Base-by-base conservation (phyloP, 225 moss, liverwort and hornwort genomes). In the Thuidium tamariscinum region DNA sequence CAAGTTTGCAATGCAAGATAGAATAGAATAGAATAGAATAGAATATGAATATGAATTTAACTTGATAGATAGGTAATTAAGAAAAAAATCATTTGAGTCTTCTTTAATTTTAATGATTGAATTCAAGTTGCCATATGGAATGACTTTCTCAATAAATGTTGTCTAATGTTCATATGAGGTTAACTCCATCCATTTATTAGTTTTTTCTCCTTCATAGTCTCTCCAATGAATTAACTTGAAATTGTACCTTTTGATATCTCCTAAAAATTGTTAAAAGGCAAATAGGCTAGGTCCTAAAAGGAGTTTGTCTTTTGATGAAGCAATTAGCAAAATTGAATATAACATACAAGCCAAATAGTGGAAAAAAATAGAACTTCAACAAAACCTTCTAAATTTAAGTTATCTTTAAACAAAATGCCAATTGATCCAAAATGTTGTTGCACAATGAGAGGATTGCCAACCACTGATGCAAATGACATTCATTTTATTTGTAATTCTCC, bases 311-410 rank as follows among this genome's bases (percentile, higher is more conserved):
- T 72, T 19, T 2, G 1, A 29, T 48, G 3, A 73, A 48, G 10
- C 3, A 73, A 30, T 18, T 30, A 29, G 19, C 1, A 2, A 30
- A 48, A 48, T 73, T 30, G 3, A 27, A 29, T 48, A 30, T 48
- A 30, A 4, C 4, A 73, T 30, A 30, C 0, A 44, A 27, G 9
- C 10, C 0, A 0, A 44, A 44, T 0, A 29, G 2, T 44, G 1
- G n/a, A n/a, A 16, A 44, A 9, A n/a, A n/a, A n/a, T n/a, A n/a
- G n/a, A n/a, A n/a, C n/a, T n/a, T n/a, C n/a, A n/a, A n/a, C n/a
- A n/a, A n/a, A n/a, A n/a, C n/a, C n/a, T n/a, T n/a, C n/a, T n/a
- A n/a, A n/a, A n/a, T n/a, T n/a, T 25, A 44, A 20, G 2, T 37
- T 21, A 37, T 6, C 2, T 13, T 4, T 41, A 0, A 42, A 3